Base-by-base conservation (phyloP, 1,284 basidiomycete genomes). In the Cryptococcus neoformans region DNA sequence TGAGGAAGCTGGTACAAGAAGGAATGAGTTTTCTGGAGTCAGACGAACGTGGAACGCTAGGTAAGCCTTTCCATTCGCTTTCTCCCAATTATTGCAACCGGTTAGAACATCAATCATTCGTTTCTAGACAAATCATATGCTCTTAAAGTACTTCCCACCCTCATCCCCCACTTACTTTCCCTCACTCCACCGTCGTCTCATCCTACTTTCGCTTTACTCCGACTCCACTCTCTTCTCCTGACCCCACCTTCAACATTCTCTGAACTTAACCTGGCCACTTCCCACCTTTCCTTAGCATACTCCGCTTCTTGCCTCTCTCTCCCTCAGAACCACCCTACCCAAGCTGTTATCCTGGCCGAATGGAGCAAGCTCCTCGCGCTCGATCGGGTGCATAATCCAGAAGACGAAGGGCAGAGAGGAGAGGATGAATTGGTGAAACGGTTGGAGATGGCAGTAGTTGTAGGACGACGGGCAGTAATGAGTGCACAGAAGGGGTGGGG, bases 281-380 rank as follows among this genome's bases (percentile, higher is more conserved):
- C 82, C n/a, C 80, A 80, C 4, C 82, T 86, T 0, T 81, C 81
- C 9, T 81, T 81, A 49, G 80, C 84, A 4, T 80, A 80, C n/a
- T 79, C 81, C 1, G 91, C 86, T 0, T 64, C 76, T 87, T 14
- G 74, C 75, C 36, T 35, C 9, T 17, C 35, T 4, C 82, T 90
- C 28, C 73, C 81, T 0, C 73, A 80, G 12, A 88, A 88, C 3
- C 92, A 96, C 73, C 92, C 93, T 0, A 83, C 88, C 0, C 82
- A 89, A 4, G 90, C 84, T 0, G 76, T 96, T 40, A 84, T 88
- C 4, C 78, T 88, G 6, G 85, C 87, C 1, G 90, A 93, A 69
- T 79, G 91, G 14, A 91, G 89, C 0, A 92, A 92, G 73, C 77
- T 93, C 3, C 80, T 92, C 69, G 49, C 41, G 1, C 17, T 51